phyloP scores from a whole-genome alignment of 176 grass and related monocot species.

The Ampelocalamus luodianensis region DNA sequence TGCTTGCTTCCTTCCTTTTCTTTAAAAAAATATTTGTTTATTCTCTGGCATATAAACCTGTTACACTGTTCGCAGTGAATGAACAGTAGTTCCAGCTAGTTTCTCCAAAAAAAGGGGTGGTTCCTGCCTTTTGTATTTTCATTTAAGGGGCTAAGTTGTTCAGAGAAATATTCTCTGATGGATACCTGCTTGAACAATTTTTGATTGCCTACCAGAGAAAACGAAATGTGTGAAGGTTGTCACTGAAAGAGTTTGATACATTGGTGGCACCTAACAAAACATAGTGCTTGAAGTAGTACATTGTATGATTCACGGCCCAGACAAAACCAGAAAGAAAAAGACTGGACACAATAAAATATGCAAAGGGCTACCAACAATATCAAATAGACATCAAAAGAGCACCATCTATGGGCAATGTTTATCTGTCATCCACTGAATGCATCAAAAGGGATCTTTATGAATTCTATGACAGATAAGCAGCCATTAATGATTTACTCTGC shows the following conservation, averaged over 20 bases:
- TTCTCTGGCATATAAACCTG: neutral
- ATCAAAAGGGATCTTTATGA: neutral
- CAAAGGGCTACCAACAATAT: conserved; percentile 21
- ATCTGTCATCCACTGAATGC: conserved; percentile 24
- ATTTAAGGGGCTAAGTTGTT: neutral
- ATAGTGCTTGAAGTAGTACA: conserved; percentile 18
- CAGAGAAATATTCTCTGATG: conserved; percentile 24
- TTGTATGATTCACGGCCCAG: conserved; percentile 17
- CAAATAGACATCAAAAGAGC: conserved; percentile 5
- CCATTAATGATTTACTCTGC: neutral
- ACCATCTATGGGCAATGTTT: conserved; percentile 3
- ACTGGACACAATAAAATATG: conserved; percentile 14
- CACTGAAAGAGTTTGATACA: conserved; percentile 13
- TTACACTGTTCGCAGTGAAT: neutral
- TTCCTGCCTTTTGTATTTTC: neutral
- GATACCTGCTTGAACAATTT: conserved; percentile 30
- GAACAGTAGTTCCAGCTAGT: neutral
- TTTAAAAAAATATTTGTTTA: neutral
- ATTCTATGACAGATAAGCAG: neutral
- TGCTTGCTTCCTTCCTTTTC: neutral
- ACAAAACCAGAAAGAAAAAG: conserved; percentile 31
- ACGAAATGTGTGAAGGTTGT: conserved; percentile 24
- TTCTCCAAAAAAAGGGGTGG: neutral
- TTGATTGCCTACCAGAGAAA: conserved; percentile 32
- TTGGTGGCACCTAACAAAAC: conserved; percentile 28